Conservation (phyloP, 2,329 filamentous ascomycete genomes). For the Colletotrichum paranaense region DNA sequence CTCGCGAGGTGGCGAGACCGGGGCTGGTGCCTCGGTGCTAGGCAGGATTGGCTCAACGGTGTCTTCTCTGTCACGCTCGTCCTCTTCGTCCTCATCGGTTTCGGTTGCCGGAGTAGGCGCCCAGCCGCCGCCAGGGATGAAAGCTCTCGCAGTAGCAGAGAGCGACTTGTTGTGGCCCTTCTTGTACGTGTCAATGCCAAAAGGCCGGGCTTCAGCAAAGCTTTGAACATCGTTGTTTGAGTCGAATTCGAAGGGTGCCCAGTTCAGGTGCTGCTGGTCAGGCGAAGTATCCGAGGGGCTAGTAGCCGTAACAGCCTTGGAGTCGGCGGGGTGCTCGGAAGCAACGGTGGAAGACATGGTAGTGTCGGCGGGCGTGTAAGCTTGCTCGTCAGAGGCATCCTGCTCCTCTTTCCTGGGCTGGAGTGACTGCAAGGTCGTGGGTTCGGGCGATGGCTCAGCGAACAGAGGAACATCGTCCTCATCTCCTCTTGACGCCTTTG, state of each 20-base stretch:
- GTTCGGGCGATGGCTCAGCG: constrained; percentile 61
- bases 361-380: constrained; percentile 59
- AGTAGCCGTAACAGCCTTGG: constrained; percentile 59
- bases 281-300: constrained; percentile 65
- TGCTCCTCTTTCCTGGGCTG: constrained; percentile 23
- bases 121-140: constrained; percentile 60
- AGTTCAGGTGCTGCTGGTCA: constrained; percentile 61
- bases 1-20: constrained; percentile 12
- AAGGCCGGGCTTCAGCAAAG: constrained; percentile 64
- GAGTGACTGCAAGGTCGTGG: constrained; percentile 32
- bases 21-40: constrained; percentile 7
- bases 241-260: constrained; percentile 72
- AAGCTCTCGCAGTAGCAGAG: constrained; percentile 78
- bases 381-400: constrained; percentile 49
- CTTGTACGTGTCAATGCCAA: constrained; percentile 56
- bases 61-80: constrained; percentile 35
- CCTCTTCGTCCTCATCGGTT: constrained; percentile 36
- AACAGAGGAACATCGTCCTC: constrained; percentile 82
- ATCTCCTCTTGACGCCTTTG: constrained; percentile 71
- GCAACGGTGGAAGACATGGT: constrained; percentile 65
- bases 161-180: constrained; percentile 66
- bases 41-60: constrained; percentile 33
- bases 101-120: constrained; percentile 25
- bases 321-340: constrained; percentile 63
- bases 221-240: constrained; percentile 57